These are phyloP conservation scores for Hyaloperonospora arabidopsidis DNA, from an alignment of 352 stramenopile species.

Conservation along the genomic window DNA sequence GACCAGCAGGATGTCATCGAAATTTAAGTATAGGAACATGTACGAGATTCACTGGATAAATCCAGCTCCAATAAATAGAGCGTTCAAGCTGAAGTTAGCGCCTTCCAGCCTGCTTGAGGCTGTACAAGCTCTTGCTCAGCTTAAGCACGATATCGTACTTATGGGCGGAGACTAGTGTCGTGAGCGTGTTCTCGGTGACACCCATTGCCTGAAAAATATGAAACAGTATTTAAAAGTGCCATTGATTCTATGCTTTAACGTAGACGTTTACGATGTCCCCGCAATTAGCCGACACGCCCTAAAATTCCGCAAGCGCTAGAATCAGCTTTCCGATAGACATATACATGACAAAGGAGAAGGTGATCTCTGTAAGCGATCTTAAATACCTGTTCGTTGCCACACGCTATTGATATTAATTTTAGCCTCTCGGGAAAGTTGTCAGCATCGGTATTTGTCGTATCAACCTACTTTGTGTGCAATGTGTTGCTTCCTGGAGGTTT, in stretches of 20 bases:
- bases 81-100: too few species aligned
- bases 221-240: too few species aligned
- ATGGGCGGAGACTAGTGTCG: too few species aligned
- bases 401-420: background rate
- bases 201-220: too few species aligned
- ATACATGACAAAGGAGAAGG: background rate
- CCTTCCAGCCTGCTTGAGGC: too few species aligned
- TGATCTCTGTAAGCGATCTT: background rate
- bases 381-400: background rate
- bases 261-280: background rate
- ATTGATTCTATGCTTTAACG: background rate
- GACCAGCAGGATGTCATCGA: too few species aligned
- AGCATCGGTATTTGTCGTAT: background rate
- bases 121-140: too few species aligned
- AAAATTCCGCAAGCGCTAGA: background rate
- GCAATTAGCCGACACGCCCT: background rate
- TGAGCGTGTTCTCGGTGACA: too few species aligned
- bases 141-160: too few species aligned
- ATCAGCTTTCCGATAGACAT: background rate
- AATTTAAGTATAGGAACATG: too few species aligned
- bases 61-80: too few species aligned
- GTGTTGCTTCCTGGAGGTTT: background rate
- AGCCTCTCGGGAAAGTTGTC: background rate
- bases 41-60: too few species aligned
- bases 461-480: background rate